Percentiles rank a stretch among this genome's conserved stretches.
Conservation (phyloP, 106 monocot genomes). For the Allium sativum region DNA sequence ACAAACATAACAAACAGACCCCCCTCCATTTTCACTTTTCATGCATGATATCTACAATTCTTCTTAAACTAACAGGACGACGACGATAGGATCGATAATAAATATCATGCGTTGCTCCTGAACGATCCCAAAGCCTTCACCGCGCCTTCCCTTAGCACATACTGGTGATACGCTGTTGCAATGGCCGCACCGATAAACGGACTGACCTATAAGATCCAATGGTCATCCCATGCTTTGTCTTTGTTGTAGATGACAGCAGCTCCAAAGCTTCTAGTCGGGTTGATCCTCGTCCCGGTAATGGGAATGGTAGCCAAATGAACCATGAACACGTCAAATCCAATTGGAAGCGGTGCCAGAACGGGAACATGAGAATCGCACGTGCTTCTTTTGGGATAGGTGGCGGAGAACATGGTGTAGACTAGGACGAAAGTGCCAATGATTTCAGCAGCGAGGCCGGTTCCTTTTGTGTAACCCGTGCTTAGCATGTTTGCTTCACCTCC, state of each 20-base stretch:
- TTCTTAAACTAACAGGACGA: too few species aligned
- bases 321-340: conserved; percentile 53
- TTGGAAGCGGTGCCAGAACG: conserved; percentile 48
- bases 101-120: conserved; percentile 25
- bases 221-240: conserved; percentile 49
- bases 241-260: conserved; percentile 49
- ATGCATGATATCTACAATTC: too few species aligned
- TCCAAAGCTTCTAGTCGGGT: conserved; percentile 47
- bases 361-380: conserved; percentile 27
- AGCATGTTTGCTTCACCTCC: conserved; percentile 15
- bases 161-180: conserved; percentile 33
- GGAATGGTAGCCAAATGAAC: conserved; percentile 54
- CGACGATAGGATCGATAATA: conserved; percentile 83
- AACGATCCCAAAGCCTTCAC: conserved; percentile 37
- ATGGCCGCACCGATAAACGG: conserved; percentile 42
- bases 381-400: conserved; percentile 25
- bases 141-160: conserved; percentile 29
- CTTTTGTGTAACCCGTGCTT: conserved; percentile 5
- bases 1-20: too few species aligned
- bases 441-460: conserved; percentile 14
- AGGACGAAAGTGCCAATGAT: conserved; percentile 22
- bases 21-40: too few species aligned
- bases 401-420: conserved; percentile 38
- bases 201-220: conserved; percentile 54
- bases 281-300: conserved; percentile 50